These are phyloP conservation scores for Mitosporidium daphniae DNA, from an alignment of 371 early-diverging fungal genomes.

Conservation along the genomic window DNA sequence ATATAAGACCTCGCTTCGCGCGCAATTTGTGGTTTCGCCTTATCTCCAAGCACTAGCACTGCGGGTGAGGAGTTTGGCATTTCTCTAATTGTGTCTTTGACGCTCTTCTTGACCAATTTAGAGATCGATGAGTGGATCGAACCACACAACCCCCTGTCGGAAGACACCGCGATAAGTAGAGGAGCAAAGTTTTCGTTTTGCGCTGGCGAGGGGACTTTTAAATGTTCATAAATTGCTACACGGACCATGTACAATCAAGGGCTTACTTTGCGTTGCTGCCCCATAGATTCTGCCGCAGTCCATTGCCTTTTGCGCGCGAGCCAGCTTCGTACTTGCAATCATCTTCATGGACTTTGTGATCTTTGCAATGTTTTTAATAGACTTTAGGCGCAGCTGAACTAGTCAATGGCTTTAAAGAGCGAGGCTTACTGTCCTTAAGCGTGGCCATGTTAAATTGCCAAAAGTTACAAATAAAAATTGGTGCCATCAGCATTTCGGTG, in stretches of 20 bases:
- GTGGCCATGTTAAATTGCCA: no score
- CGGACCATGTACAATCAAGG: constrained; percentile 1
- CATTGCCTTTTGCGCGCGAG: constrained; percentile 68
- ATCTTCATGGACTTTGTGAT: constrained; percentile 97
- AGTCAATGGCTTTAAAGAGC: no score
- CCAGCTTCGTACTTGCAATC: constrained; percentile 94
- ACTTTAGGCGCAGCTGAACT: constrained; percentile 78
- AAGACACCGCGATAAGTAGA: constrained; percentile 34
- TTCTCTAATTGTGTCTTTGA: no score
- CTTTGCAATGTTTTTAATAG: constrained; percentile 78
- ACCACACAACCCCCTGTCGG: constrained; percentile 90
- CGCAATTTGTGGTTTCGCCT: constrained; percentile 36
- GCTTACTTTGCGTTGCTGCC: constrained; percentile 20
- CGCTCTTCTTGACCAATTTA: constrained; percentile 27
- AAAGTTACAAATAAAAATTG: no score
- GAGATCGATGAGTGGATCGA: constrained; percentile 80
- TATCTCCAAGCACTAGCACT: constrained; percentile 38
- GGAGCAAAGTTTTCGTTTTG: constrained; percentile 22
- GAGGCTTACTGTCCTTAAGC: no score
- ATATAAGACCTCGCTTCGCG: neutral
- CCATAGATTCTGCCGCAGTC: constrained; percentile 55
- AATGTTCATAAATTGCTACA: constrained; percentile 1
- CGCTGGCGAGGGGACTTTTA: neutral
- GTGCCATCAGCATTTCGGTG: no score
- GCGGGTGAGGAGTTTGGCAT: constrained; percentile 12